Conservation (phyloP, 148 eudicot species). For the Mesembryanthemum crystallinum region DNA sequence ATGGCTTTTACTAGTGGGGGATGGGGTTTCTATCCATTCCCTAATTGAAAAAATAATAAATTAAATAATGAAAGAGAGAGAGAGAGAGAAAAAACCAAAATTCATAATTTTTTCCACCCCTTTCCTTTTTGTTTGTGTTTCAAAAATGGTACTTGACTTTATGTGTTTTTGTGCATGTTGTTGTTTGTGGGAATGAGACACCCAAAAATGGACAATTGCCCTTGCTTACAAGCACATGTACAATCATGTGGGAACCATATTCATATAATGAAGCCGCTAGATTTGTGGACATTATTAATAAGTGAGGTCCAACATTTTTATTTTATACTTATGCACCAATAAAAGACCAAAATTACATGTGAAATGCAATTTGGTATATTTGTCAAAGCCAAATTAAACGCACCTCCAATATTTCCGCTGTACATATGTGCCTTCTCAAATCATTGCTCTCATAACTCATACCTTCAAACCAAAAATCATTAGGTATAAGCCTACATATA, state of each 20-base stretch:
- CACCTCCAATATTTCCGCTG: constrained; percentile 1
- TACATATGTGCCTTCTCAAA: background rate
- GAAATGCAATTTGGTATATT: constrained; percentile 22
- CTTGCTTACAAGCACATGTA: constrained; percentile 6
- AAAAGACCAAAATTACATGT: constrained; percentile 7
- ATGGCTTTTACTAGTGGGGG: no score
- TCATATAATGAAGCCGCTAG: background rate
- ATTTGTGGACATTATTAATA: background rate
- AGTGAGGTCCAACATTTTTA: background rate
- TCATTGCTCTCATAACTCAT: background rate
- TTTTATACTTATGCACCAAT: background rate
- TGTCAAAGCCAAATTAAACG: constrained; percentile 12
- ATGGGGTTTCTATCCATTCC: no score
- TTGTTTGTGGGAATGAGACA: background rate
- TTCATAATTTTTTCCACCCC: no score
- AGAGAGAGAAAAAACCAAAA: no score
- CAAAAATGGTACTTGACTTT: background rate
- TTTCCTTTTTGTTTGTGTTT: background rate
- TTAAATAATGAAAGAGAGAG: no score
- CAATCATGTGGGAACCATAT: constrained; percentile 19
- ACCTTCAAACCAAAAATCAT: constrained; percentile 6
- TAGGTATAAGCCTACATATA: no score
- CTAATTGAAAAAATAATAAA: no score
- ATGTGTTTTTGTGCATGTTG: constrained; percentile 6
- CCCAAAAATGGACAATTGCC: background rate